A percentile compares a stretch with the other conserved stretches of the same genome.
These are phyloP conservation scores for Saccharomyces mikatae DNA, from an alignment of 805 yeast species.

Conservation along the genomic window DNA sequence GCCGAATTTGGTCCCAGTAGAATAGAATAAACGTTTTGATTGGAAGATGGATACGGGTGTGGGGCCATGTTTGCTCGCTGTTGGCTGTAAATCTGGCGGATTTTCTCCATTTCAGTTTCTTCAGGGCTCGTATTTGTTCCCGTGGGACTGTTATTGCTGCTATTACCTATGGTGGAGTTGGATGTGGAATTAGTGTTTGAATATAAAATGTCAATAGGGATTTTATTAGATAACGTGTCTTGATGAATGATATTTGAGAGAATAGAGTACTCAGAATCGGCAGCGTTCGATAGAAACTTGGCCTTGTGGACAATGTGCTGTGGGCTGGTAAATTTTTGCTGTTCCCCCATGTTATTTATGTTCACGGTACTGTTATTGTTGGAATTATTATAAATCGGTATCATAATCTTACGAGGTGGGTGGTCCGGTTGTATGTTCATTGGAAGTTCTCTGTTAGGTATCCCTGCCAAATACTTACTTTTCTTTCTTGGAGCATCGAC, in stretches of 20 bases:
- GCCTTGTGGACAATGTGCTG: conserved; percentile 27
- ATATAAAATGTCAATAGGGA: conserved; percentile 20
- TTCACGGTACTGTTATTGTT: conserved; percentile 1
- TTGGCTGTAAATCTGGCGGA: neutral
- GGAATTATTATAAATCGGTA: neutral
- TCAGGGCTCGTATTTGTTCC: neutral
- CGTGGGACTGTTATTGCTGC: neutral
- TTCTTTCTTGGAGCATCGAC: conserved; percentile 84
- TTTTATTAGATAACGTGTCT: conserved; percentile 22
- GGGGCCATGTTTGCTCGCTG: conserved; percentile 10
- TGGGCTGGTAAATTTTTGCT: conserved; percentile 16
- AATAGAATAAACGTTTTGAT: conserved; percentile 17
- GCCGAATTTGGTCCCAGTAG: conserved; percentile 23
- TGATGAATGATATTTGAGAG: conserved; percentile 53
- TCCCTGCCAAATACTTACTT: conserved; percentile 71
- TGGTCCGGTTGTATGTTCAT: conserved; percentile 6
- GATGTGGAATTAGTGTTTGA: conserved; percentile 4
- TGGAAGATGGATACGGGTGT: conserved; percentile 15
- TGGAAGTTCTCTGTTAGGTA: conserved; percentile 32
- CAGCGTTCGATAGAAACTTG: conserved; percentile 59
- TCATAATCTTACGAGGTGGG: neutral
- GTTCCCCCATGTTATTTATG: conserved; percentile 12
- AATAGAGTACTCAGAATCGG: conserved; percentile 64
- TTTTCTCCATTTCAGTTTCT: neutral
- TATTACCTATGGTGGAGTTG: neutral